Base-by-base conservation (phyloP, 306 rosid species). In the Dryas alaskensis region DNA sequence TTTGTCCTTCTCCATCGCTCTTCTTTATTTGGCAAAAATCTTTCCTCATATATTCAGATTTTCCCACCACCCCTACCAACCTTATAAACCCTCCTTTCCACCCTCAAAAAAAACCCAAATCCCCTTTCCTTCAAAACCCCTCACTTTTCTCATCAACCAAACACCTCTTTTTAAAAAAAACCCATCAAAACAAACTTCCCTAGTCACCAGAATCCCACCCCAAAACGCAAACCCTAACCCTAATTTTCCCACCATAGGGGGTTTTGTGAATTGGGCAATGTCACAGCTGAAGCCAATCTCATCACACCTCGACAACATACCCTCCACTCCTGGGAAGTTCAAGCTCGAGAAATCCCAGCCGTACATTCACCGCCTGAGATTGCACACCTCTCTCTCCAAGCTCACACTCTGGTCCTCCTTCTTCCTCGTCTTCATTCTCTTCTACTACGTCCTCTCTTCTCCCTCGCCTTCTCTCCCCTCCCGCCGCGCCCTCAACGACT, bases 281-380 rank as follows among this genome's bases (percentile, higher is more conserved):
- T 85, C 87, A 65, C 89, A 86, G 73, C 54, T 86, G 72, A 81
- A 79, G 79, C 57, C 78, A 3, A 66, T 67, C 10, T 77, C 90
- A n/a, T 77, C 90, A n/a, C 85, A 75, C 79, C 83, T 77, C 60
- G 98, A 92, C 19, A 58, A 82, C 64, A 65, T 78, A 6, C 96
- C 96, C 6, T 90, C 96, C 12, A 87, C 98, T 12, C 96, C 95
- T 7, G 96, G 91, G 7, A 92, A 92, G 78, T 79, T 82, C 74
- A 92, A 92, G 81, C 80, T 85, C 12, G 89, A 92, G n/a, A 92
- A 88, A 78, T 60, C 81, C 3, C 73, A 84, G 12, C 85, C 87
- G 6, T 90, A 72, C 79, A 51, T 79, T 69, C 86, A 90, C 70
- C 92, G 96, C 16, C 75, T 90, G 57, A 81, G 95, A 5, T 43